Conservation (phyloP, 148 eudicot species). For the Mesembryanthemum crystallinum region DNA sequence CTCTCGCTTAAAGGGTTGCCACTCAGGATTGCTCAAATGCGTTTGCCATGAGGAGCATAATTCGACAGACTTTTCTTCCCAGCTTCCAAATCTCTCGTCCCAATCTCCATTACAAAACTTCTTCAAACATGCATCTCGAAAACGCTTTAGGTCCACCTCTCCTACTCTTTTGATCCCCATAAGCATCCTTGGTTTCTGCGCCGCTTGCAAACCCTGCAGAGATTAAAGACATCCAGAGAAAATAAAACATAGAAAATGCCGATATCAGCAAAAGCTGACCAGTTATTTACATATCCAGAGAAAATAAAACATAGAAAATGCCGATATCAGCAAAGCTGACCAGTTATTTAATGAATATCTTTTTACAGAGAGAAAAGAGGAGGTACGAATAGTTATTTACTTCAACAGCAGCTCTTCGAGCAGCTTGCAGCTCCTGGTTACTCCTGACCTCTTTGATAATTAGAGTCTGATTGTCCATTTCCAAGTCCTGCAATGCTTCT, state of each 20-base stretch:
- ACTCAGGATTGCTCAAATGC: slow-evolving; percentile 23
- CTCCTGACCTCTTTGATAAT: slow-evolving; percentile 29
- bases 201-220: slow-evolving; percentile 24
- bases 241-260: neutral
- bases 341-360: neutral
- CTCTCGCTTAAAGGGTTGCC: slow-evolving; percentile 35
- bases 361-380: neutral
- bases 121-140: slow-evolving; percentile 27
- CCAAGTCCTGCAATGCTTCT: slow-evolving; percentile 23
- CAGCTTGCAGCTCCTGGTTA: slow-evolving; percentile 35
- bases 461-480: slow-evolving; percentile 26
- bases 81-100: slow-evolving; percentile 18
- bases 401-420: slow-evolving; percentile 27
- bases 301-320: neutral
- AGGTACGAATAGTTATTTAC: neutral
- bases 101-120: slow-evolving; percentile 26
- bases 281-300: neutral
- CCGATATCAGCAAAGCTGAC: neutral
- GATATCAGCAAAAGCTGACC: neutral
- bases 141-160: slow-evolving; percentile 22
- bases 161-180: slow-evolving; percentile 33
- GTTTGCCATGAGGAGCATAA: slow-evolving; percentile 28
- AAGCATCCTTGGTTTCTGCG: slow-evolving; percentile 6
- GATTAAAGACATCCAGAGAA: neutral
- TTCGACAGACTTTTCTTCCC: slow-evolving; percentile 24